A percentile compares a stretch with the other conserved stretches of the same genome.
phyloP scores from a whole-genome alignment of 768 basidiomycete species.

The Russula earlei region DNA sequence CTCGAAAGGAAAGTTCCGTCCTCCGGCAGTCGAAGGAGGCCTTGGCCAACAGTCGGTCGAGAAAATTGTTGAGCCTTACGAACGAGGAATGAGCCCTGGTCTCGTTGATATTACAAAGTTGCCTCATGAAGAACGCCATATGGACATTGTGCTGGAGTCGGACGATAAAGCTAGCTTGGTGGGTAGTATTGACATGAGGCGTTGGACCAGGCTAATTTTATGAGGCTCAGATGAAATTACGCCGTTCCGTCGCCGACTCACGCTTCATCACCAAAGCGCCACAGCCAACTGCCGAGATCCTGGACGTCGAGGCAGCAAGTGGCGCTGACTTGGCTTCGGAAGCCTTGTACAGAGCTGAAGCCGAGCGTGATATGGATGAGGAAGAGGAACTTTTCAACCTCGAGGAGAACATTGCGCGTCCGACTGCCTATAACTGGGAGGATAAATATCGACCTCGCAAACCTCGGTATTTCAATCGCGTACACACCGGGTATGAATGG shows the following conservation, averaged over 20 bases:
- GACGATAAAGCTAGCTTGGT: slow-evolving; percentile 57
- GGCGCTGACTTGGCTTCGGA: slow-evolving; percentile 78
- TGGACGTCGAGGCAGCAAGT: slow-evolving; percentile 47
- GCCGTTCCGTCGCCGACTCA: slow-evolving; percentile 73
- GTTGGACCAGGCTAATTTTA: not conserved
- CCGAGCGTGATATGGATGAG: slow-evolving; percentile 87
- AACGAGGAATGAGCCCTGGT: slow-evolving; percentile 79
- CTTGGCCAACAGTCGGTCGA: slow-evolving; percentile 30
- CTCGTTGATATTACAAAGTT: slow-evolving; percentile 64
- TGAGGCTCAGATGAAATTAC: slow-evolving; percentile 62
- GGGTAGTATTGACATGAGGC: slow-evolving; percentile 3
- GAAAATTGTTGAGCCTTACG: slow-evolving; percentile 74
- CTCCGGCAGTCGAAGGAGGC: slow-evolving; percentile 27
- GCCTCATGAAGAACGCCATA: slow-evolving; percentile 66
- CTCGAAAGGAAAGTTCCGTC: slow-evolving; percentile 36
- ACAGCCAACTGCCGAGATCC: slow-evolving; percentile 48
- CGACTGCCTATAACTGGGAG: slow-evolving; percentile 92
- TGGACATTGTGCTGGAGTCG: slow-evolving; percentile 63
- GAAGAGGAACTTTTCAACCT: slow-evolving; percentile 94
- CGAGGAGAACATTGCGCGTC: slow-evolving; percentile 78
- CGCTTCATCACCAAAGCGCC: slow-evolving; percentile 77
- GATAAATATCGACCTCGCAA: slow-evolving; percentile 97
- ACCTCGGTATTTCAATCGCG: slow-evolving; percentile 96
- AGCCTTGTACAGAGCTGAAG: slow-evolving; percentile 83
- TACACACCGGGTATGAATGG: slow-evolving; percentile 99